phyloP scores from a whole-genome alignment of 805 yeast species.

The Metschnikowia aberdeeniae region DNA sequence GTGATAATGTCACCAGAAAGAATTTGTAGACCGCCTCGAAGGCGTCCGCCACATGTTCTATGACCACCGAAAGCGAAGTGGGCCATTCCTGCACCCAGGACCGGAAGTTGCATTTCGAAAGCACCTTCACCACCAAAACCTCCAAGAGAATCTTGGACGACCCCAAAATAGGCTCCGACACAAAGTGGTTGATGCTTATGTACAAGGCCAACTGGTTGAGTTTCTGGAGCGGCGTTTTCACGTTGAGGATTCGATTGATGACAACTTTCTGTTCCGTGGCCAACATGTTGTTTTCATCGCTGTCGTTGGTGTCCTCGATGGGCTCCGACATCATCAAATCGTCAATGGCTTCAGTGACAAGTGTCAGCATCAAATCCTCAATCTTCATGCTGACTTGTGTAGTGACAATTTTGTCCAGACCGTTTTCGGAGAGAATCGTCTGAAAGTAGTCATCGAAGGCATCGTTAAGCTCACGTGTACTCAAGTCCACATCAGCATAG shows the following conservation, averaged over 20 bases:
- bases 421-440: conserved; percentile 4
- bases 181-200: conserved; percentile 22
- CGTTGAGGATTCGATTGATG: conserved; percentile 13
- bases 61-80: conserved; percentile 15
- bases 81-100: conserved; percentile 21
- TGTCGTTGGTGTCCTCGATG: conserved; percentile 9
- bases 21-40: conserved; percentile 23
- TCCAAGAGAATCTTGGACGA: conserved; percentile 15
- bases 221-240: conserved; percentile 20
- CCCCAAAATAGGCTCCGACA: conserved; percentile 16
- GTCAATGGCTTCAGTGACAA: conserved; percentile 12
- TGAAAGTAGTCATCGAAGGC: conserved; percentile 14
- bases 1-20: conserved; percentile 24
- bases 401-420: conserved; percentile 15
- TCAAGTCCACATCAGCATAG: conserved; percentile 14
- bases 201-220: conserved; percentile 24
- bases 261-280: conserved; percentile 17
- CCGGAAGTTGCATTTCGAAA: conserved; percentile 20
- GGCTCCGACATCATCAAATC: conserved; percentile 7
- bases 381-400: conserved; percentile 22
- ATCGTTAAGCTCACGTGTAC: conserved; percentile 4
- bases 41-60: conserved; percentile 13
- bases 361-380: conserved; percentile 21
- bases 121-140: conserved; percentile 17
- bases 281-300: conserved; percentile 12